Base-by-base conservation (phyloP, 345 rosid species). In the Hibiscus trionum region DNA sequence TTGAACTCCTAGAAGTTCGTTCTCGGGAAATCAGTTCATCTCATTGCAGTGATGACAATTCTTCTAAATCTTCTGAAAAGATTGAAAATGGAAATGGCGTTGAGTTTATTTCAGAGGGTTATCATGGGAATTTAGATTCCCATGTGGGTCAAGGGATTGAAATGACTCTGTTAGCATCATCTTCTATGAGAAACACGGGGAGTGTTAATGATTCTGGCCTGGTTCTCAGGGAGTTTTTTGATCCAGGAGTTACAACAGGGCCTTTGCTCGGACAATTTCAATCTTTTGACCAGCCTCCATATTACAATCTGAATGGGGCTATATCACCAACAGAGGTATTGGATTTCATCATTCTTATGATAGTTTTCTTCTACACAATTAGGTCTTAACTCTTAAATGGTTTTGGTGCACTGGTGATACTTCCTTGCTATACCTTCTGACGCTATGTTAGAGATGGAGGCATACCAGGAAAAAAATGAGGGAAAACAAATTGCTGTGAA, bases 221-320 rank as follows among this genome's bases (percentile, higher is more conserved):
- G 85, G 97, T 91, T 73, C 93, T 94, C 16, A 85, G 87, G 77
- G 96, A 94, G 70, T 76, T 91, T 33, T 81, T 91, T 55, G 91
- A 91, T 67, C 83, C 90, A 49, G 92, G 90, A 85, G 88, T 77
- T 73, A 26, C 88, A 69, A 72, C 87, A 62, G 94, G 85, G 58
- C 80, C 97, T 74, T 84, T 90, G 74, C 86, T 87, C 61, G 83
- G 82, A 59, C 86, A 83, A 24, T 88, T 85, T 84, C 86, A 82
- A 74, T 80, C 97, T 71, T 83, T 84, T 62, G 85, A 81, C 66
- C 88, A 84, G 76, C 79, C 85, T 46, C 72, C 90, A 9, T 90
- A 77, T 84, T 86, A 79, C 76, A 78, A 75, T 65, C 85, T 82
- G 73, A 81, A 86, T 80, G 85, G 81, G 73, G 71, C 82, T 47